Base-by-base conservation (phyloP, 768 basidiomycete species). In the Mycena galericulata region DNA sequence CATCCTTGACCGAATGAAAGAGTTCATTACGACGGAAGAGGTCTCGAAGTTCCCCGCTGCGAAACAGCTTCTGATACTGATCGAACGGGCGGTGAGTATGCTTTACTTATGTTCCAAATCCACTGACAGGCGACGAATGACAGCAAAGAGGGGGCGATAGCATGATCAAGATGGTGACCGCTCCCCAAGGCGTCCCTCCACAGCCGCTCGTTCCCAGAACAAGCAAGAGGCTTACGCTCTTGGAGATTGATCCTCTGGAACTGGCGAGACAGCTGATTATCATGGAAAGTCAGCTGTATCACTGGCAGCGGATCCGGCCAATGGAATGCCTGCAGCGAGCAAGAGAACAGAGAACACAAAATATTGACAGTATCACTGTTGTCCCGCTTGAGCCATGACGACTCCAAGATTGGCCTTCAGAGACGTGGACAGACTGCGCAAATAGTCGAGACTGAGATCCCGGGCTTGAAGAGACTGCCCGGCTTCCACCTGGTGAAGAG, bases 241-340 rank as follows among this genome's bases (percentile, higher is more conserved):
- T 89, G 22, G 97, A 99, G 74, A 88, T 99, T 54, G 93, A 97
- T 71, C 85, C 96, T 1, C 79, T 96, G 62, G 97, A 99, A 79
- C 79, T 99, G 20, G 97, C 97, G 0, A 87, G 97, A 30, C 97
- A 99, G 77, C 81, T 99, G 68, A 98, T 97, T 1, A 90, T 98
- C 67, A 85, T 97, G 83, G 97, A 99, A 79, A 93, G 92, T 70
- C 83, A 87, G 53, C 80, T 97, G 45, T 99, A 95, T 81, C 91
- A 53, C 97, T 93, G 92, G 67, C 92, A 92, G 79, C 90, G 88
- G 77, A 97, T 99, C 72, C 89, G 90, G 38, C 92, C 95, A 0
- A 91, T 92, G 80, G 97, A 99, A 78, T 98, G 95, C 81, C 82
- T 99, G 22, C 90, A 91, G 79, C 91, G 88, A 74, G 93, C 93